Evolutionary conservation across 31 red algal species (phyloP).

Genomic region (Endocladia muricata): DNA sequence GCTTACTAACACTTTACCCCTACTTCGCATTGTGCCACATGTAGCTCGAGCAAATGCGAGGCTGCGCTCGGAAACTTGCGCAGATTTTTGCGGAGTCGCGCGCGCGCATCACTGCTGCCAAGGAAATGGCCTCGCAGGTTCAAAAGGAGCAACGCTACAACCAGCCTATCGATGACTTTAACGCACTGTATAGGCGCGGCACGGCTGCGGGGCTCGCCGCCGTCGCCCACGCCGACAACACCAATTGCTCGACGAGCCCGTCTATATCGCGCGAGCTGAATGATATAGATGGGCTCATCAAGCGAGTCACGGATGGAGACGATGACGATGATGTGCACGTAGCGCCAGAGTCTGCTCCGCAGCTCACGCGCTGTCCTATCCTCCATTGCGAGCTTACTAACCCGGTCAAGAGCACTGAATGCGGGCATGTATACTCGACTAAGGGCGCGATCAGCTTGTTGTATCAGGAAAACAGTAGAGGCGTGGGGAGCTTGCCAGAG

Average conservation of each 20-base stretch:
- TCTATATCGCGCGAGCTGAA: not conserved
- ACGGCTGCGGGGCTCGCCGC: not conserved
- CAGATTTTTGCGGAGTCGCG: not conserved
- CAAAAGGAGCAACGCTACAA: not conserved
- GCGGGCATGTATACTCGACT: slow-evolving; percentile 26
- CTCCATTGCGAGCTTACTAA: not conserved
- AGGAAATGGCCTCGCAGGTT: not conserved
- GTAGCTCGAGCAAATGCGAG: not conserved
- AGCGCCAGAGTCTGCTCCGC: not conserved
- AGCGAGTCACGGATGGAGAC: slow-evolving; percentile 4
- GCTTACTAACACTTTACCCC: not conserved
- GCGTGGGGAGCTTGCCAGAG: not conserved
- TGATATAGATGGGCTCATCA: not conserved
- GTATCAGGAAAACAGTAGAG: not conserved
- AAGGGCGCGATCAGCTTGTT: not conserved
- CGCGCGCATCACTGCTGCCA: not conserved
- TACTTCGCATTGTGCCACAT: not conserved
- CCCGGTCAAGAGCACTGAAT: slow-evolving; percentile 9
- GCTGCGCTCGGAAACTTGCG: not conserved
- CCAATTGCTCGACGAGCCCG: no score
- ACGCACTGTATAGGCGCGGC: not conserved
- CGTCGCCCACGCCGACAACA: not conserved
- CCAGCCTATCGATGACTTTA: not conserved
- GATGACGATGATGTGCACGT: slow-evolving; percentile 4
- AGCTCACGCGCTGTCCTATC: slow-evolving; percentile 2